Percentiles rank a stretch among this genome's conserved stretches.
phyloP scores from a whole-genome alignment of 768 basidiomycete genomes.

The Trametopsis cervina region DNA sequence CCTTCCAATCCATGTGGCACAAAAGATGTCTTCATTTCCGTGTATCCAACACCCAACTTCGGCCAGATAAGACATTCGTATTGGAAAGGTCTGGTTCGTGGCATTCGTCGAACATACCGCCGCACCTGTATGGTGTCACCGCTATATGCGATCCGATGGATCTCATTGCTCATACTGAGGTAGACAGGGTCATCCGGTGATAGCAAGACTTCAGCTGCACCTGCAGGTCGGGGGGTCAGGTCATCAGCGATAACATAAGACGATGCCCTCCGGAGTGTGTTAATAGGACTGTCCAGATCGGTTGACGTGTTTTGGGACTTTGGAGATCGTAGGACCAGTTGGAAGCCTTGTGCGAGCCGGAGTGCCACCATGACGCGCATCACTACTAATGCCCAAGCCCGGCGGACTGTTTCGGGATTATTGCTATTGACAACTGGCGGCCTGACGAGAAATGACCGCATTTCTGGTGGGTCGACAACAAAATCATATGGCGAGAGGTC shows the following conservation, averaged over 20 bases:
- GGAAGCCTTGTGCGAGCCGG: conserved; percentile 89
- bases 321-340: conserved; percentile 64
- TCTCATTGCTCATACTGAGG: conserved; percentile 92
- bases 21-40: conserved; percentile 69
- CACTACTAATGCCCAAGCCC: conserved; percentile 69
- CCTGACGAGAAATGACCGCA: conserved; percentile 81
- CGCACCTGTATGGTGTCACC: conserved; percentile 88
- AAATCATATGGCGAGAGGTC: conserved; percentile 86
- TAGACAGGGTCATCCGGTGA: conserved; percentile 70
- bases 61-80: conserved; percentile 96
- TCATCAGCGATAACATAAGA: conserved; percentile 47
- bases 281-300: conserved; percentile 26
- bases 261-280: conserved; percentile 40
- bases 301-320: conserved; percentile 19
- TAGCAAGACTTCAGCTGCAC: conserved; percentile 59
- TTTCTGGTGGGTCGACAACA: conserved; percentile 76
- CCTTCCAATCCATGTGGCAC: conserved; percentile 73
- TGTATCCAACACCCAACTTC: conserved; percentile 81
- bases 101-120: conserved; percentile 73
- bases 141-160: conserved; percentile 87
- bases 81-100: conserved; percentile 51
- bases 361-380: conserved; percentile 95
- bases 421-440: conserved; percentile 43
- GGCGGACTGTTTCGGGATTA: conserved; percentile 46
- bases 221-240: conserved; percentile 50